Base-by-base conservation (phyloP, 1,284 basidiomycete species). In the Rhizoctonia solani region DNA sequence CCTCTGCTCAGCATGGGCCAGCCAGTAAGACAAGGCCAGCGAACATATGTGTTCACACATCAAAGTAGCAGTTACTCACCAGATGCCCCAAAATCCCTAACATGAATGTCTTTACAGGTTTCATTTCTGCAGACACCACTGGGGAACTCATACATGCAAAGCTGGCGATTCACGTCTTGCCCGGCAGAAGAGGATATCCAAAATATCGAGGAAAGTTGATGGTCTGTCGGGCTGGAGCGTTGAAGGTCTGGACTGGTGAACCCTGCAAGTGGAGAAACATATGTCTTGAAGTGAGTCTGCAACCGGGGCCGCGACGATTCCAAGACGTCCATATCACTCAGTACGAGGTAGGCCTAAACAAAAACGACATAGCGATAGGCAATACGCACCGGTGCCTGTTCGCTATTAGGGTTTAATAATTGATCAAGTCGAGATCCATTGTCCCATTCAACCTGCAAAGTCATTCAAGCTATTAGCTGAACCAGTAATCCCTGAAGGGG, bases 201-300 rank as follows among this genome's bases (percentile, higher is more conserved):
- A 32, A 53, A 65, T 14, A 65, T 65, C 21, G 61, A 53, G 8
- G 61, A 42, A 39, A 65, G 23, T 44, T 65, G 61, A 9, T 19
- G 29, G 21, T 65, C 61, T 14, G 61, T 65, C 8, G 61, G 61
- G 13, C 8, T 23, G 29, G 61, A 37, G 34, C 25, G 61, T 44
- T 65, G 61, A 34, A 65, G 49, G 27, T 44, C 49, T 21, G 61
- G 61, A 21, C 61, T 46, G 14, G 61, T 65, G 21, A 65, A 65
- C 23, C 39, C 61, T 34, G 41, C 50, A n/a, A 65, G 50, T 9
- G 61, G 61, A 3, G 61, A 65, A 16, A 25, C 34, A 32, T 65
- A 65, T n/a, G 50, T 34, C 50, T 65, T 65, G 61, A 65, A 65
- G 27, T 65, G 61, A 9, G 61, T 65, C 61, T 65, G 44, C 44